phyloP scores from a whole-genome alignment of 2,329 filamentous ascomycete species.

The Xylaria hypoxylon region DNA sequence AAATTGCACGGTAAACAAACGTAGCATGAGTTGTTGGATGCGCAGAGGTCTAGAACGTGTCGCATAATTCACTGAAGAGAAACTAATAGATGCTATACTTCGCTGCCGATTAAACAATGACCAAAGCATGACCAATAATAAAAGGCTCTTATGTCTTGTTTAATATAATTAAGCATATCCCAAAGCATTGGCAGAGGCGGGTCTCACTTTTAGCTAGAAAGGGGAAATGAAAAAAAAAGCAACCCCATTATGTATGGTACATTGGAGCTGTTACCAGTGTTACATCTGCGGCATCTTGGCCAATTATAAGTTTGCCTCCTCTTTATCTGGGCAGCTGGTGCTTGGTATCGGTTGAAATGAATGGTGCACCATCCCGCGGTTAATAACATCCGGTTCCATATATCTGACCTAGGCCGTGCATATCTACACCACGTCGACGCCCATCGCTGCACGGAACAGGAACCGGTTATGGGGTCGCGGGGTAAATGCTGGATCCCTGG shows the following conservation, averaged over 20 bases:
- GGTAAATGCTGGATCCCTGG: conserved; percentile 35
- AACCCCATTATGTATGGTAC: neutral
- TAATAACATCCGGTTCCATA: conserved; percentile 19
- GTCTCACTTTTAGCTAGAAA: neutral
- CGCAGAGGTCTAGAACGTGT: too few relatives aligned
- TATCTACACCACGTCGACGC: neutral
- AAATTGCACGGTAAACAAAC: too few relatives aligned
- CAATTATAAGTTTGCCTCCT: neutral
- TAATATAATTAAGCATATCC: neutral
- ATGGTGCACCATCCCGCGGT: neutral
- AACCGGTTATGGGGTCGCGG: conserved; percentile 38
- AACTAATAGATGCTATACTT: too few relatives aligned
- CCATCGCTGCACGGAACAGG: conserved; percentile 5
- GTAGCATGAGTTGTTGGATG: too few relatives aligned
- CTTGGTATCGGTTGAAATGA: neutral
- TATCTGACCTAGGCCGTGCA: neutral
- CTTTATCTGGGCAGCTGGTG: neutral
- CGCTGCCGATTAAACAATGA: neutral
- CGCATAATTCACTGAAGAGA: too few relatives aligned
- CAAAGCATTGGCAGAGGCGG: neutral
- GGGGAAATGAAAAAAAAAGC: neutral
- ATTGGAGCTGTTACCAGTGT: neutral
- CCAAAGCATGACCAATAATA: neutral
- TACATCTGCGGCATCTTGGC: neutral
- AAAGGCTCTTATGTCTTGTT: neutral